A percentile compares a stretch with the other conserved stretches of the same genome.
phyloP scores from a whole-genome alignment of 148 eudicot genomes.

The Heliosperma pusillum region DNA sequence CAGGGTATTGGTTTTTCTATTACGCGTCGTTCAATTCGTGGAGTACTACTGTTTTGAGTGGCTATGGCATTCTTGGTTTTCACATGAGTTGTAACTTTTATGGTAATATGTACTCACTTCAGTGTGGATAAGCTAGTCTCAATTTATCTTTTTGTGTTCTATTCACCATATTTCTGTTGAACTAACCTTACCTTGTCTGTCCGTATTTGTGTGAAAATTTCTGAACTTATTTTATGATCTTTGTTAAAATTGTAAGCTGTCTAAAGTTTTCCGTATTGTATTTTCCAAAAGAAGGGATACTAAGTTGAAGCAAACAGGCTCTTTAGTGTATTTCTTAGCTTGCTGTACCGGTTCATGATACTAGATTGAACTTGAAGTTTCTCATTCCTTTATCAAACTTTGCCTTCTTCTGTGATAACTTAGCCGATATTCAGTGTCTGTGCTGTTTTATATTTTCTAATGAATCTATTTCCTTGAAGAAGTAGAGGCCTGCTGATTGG shows the following conservation, averaged over 20 bases:
- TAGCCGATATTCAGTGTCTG: conserved; percentile 4
- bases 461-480: conserved; percentile 54
- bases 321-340: neutral
- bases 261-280: neutral
- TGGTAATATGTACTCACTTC: neutral
- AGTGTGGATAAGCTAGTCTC: neutral
- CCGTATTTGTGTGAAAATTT: neutral
- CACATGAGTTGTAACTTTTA: neutral
- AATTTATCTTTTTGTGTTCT: neutral
- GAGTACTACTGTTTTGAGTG: neutral
- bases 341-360: neutral
- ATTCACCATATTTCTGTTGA: neutral
- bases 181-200: neutral
- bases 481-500: conserved; percentile 92
- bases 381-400: neutral
- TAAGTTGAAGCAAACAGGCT: neutral
- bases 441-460: conserved; percentile 35
- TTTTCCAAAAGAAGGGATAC: neutral
- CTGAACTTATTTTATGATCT: neutral
- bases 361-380: conserved; percentile 7
- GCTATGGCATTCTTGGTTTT: neutral
- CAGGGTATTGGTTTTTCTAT: neutral
- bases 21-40: no score
- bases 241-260: neutral
- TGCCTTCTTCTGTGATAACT: neutral